Evolutionary conservation across 371 early-diverging fungal species (phyloP).

Genomic region (Actinomortierella ambigua): DNA sequence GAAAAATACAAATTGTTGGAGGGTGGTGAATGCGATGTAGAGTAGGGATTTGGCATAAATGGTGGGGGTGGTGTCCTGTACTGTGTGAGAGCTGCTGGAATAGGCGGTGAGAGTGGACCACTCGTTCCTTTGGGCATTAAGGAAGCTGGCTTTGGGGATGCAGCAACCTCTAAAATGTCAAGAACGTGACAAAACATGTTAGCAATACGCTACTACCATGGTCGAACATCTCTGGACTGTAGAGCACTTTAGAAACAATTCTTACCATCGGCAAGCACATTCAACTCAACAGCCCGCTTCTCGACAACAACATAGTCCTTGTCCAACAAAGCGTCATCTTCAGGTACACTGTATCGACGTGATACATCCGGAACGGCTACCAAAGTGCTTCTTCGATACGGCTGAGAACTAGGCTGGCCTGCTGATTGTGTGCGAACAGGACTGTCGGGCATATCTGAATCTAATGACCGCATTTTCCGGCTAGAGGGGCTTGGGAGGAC

Average conservation of each 20-base stretch:
- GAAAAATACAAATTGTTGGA: conserved; percentile 30
- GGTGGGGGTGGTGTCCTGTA: conserved; percentile 31
- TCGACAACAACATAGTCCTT: conserved; percentile 90
- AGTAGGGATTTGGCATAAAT: conserved; percentile 21
- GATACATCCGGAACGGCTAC: conserved; percentile 37
- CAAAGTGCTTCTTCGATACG: conserved; percentile 29
- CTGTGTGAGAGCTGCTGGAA: conserved; percentile 27
- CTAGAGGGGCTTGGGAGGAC: no score
- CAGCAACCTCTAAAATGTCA: conserved; percentile 39
- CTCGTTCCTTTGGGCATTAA: conserved; percentile 12
- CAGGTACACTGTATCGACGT: conserved; percentile 47
- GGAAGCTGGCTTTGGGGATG: conserved; percentile 32
- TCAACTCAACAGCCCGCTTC: conserved; percentile 81
- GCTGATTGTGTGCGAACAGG: not conserved
- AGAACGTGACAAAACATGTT: no score
- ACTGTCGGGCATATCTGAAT: no score
- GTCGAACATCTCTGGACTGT: no score
- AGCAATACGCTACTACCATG: no score
- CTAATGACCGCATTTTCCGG: no score
- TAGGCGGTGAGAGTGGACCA: conserved; percentile 31
- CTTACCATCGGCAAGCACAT: conserved; percentile 85
- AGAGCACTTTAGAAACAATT: conserved; percentile 28
- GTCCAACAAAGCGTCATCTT: conserved; percentile 66
- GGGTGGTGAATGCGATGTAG: conserved; percentile 23
- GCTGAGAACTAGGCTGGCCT: conserved; percentile 32